Conservation (phyloP, 192 early-diverging fungal genomes). For the Endogone sp. region DNA sequence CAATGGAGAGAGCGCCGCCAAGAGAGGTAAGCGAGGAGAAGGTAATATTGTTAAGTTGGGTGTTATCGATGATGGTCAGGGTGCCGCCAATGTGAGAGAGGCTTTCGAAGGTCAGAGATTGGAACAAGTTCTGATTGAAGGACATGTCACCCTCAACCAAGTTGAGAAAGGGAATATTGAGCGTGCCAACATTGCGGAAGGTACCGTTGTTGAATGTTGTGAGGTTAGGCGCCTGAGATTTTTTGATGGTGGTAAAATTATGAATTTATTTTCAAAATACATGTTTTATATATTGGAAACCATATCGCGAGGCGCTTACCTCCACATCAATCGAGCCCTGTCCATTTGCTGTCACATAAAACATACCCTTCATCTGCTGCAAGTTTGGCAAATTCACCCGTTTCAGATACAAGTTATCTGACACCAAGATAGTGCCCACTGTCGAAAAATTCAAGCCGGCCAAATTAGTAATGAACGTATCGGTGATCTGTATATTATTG, state of each 20-base stretch:
- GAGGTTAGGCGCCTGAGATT: conserved; percentile 38
- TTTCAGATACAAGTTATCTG: conserved; percentile 25
- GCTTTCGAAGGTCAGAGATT: conserved; percentile 39
- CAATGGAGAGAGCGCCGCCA: conserved; percentile 59
- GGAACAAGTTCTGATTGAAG: conserved; percentile 55
- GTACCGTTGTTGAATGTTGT: conserved; percentile 52
- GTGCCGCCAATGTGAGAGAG: conserved; percentile 48
- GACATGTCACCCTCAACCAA: conserved; percentile 49
- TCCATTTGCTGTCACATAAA: neutral
- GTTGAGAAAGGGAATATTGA: conserved; percentile 42
- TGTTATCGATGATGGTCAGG: conserved; percentile 55
- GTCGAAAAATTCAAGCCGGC: conserved; percentile 6
- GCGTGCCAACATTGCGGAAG: conserved; percentile 45
- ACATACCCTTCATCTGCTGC: neutral
- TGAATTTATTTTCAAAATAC: neutral
- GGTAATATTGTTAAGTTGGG: conserved; percentile 46
- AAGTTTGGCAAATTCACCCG: conserved; percentile 13
- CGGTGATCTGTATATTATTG: conserved; percentile 9
- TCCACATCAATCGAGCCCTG: neutral
- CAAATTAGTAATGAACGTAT: conserved; percentile 17
- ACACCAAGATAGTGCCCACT: conserved; percentile 11
- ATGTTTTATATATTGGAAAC: no score
- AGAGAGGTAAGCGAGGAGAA: conserved; percentile 49
- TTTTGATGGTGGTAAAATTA: neutral
- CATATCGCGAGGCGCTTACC: neutral